Base-by-base conservation (phyloP, 805 yeast genomes). In the Saturnispora saitoi region DNA sequence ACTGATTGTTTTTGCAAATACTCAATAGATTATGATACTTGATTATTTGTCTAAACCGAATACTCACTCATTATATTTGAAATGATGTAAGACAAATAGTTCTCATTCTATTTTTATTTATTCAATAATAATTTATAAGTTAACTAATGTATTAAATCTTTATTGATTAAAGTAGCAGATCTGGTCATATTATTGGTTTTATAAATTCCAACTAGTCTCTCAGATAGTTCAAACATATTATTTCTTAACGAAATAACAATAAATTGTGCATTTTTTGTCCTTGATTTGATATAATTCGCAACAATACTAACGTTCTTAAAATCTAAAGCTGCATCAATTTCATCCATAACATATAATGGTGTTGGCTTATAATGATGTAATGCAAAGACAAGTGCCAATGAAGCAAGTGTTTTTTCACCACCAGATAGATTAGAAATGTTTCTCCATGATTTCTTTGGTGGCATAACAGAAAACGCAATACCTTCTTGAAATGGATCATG, bases 401-500 rank as follows among this genome's bases (percentile, higher is more conserved):
- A 91, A 58, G 95, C 85, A 53, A 93, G 74, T 0, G 99, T 93
- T 67, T 93, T 93, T 59, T 93, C 99, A 54, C 99, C 99, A 56
- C 99, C 99, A 2, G 97, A 89, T 49, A 93, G 69, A 59, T 93
- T 93, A 17, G 95, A 80, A 47, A 93, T 93, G 59, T 93, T 93
- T 61, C 86, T 85, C 99, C 99, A 93, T 34, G 95, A 83, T 65
- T 93, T 93, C 69, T 89, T 91, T 0, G 99, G 99, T 2, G 99
- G 99, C 99, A 93, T 93, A 5, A 93, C 99, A 65, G 96, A 86
- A 65, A 93, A 93, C 38, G 90, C 70, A 34, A 93, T 90, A 30
- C 99, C 99, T 67, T 93, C 99, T 1, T 96, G 81, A 60, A 93
- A 93, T n/a, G 99, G 99, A 66, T 93, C 98, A 61, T 91, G 75